Evolutionary conservation across 2,329 filamentous ascomycete genomes (phyloP), one percentile per base, ranked within the genome.

Genomic region (Arthrobotrys sinensis): DNA sequence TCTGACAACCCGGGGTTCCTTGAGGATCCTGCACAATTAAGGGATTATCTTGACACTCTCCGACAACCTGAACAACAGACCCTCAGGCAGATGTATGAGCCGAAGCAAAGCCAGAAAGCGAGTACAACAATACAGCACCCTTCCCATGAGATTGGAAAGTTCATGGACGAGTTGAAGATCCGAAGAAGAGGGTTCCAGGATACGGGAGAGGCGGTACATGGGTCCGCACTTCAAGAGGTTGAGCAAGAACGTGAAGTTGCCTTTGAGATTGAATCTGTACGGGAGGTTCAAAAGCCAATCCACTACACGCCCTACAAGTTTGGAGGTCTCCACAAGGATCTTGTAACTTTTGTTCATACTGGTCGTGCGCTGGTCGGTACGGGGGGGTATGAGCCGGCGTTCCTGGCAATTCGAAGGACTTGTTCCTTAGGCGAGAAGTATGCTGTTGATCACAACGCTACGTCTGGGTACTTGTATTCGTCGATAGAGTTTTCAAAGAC

Each of bases 171-270:
- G 4, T 83, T 88, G 0, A 82, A 84, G 5, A 72, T 55, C 0
- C 82, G 83, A 3, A 81, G 82, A 34, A 84, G 83, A 36, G 80
- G 77, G 0, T 85, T 85, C 14, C 84, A 87, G 43, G 86, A 87
- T 32, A 82, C 82, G 1, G 86, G 86, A 0, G 84, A 85, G 1
- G 85, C 85, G 0, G 82, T 86, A 2, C 84, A 87, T 64, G 85
- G 84, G 0, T 88, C 88, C 0, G 87, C 88, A 0, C 82, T 92
- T 0, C 86, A 91, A 57, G 90, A 92, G 68, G 90, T 88, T 0
- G 87, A 88, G 45, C 86, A 88, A 73, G 88, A 91, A 79, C 84
- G 89, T 14, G 89, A 91, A 76, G 86, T 90, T 0, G 89, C 88
- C 2, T 85, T 87, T 14, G 87, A 91, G 79, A 86, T 90, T 0